Base-by-base conservation (phyloP, 2,329 filamentous ascomycete species). In the Trichoderma sp. region DNA sequence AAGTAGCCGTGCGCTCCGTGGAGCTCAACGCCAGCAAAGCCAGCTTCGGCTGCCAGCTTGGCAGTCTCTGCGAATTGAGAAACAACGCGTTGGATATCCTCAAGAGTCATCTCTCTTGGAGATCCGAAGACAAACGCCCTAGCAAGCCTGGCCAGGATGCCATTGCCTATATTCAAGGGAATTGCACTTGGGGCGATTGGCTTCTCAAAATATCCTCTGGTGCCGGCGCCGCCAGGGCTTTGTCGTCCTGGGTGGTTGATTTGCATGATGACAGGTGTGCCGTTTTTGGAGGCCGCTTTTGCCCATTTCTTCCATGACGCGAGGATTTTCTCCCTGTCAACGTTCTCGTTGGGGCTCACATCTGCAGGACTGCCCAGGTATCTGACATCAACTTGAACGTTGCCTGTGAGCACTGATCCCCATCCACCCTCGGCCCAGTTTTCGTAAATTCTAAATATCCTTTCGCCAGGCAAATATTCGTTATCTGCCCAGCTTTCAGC, bases 1-100 rank as follows among this genome's bases (percentile, higher is more conserved):
- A 92, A 83, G 78, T 91, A 91, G 1, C 90, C 90, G 77, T 92
- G 90, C 0, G 87, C 87, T 4, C 80, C 87, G 53, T 88, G 87
- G 12, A 88, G 81, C 78, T 88, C 80, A 1, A 86, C 79, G 1
- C 86, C 87, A 2, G 84, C 84, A 41, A 88, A 85, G 1, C 87
- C 88, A 0, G 89, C 84, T 1, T 86, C 83, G 2, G 84, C 82
- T 0, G 84, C 81, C 4, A 91, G 79, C 6, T 85, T 84, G 1
- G 91, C 91, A 0, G 85, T 86, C 29, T 85, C 82, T 1, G 87
- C 88, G 76, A 92, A 93, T 62, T 87, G 85, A 7, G 81, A 79
- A 9, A 91, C 85, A 0, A 90, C 87, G 0, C 85, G 82, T 21
- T 87, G 83, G 60, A 93, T 91, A 53, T 93, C 91, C 0, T 81